These are phyloP conservation scores for Ustilago vetiveriae DNA, from an alignment of 1,284 basidiomycete genomes.

Conservation along the genomic window DNA sequence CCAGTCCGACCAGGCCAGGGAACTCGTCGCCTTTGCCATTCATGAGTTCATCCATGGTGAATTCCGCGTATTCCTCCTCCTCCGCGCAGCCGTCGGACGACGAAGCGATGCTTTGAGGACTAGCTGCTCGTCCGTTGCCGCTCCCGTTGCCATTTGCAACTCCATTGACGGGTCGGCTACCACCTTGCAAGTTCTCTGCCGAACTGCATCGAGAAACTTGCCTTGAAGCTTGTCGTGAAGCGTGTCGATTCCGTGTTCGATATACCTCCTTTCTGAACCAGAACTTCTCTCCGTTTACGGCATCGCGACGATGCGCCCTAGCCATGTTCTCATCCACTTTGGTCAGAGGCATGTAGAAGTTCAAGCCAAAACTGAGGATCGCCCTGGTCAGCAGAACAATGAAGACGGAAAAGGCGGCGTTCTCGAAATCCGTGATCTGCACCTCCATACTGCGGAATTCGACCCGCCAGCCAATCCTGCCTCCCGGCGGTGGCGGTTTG, in stretches of 20 bases:
- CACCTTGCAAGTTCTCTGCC: slow-evolving; percentile 18
- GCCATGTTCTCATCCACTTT: slow-evolving; percentile 99
- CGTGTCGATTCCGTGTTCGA: slow-evolving; percentile 69
- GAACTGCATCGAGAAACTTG: slow-evolving; percentile 21
- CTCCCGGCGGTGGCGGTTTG: slow-evolving; percentile 89
- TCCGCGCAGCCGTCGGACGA: slow-evolving; percentile 7
- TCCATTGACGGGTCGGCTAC: slow-evolving; percentile 2
- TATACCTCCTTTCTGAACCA: slow-evolving; percentile 89
- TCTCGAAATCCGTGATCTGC: slow-evolving; percentile 98
- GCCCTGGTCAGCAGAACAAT: slow-evolving; percentile 92
- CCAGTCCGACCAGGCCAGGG: slow-evolving; percentile 85
- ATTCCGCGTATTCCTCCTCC: slow-evolving; percentile 87
- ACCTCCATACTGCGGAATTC: slow-evolving; percentile 99
- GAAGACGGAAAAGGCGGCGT: slow-evolving; percentile 94
- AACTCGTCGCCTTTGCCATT: slow-evolving; percentile 83
- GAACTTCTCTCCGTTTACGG: slow-evolving; percentile 79
- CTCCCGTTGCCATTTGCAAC: not conserved
- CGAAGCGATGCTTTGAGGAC: slow-evolving; percentile 29
- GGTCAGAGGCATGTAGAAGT: slow-evolving; percentile 96
- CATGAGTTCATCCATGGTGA: slow-evolving; percentile 91
- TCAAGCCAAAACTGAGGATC: slow-evolving; percentile 87
- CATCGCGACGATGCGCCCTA: slow-evolving; percentile 85
- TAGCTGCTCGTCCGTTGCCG: slow-evolving; percentile 12
- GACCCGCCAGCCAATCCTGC: slow-evolving; percentile 94
- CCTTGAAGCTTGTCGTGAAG: slow-evolving; percentile 46